phyloP scores from a whole-genome alignment of 2,329 filamentous ascomycete genomes.

The Uncinocarpus reesii region DNA sequence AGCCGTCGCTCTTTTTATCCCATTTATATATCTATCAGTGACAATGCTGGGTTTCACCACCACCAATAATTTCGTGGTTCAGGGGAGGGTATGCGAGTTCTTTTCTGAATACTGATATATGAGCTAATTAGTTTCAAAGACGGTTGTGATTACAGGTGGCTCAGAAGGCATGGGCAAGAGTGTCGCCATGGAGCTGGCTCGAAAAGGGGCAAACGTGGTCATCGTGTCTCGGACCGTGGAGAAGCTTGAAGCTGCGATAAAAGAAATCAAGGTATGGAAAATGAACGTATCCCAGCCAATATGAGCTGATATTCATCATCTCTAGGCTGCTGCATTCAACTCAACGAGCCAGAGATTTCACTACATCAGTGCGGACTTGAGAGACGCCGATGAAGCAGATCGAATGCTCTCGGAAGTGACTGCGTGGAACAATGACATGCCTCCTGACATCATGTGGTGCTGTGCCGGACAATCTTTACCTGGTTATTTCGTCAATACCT shows the following conservation, averaged over 20 bases:
- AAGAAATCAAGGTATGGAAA: slow-evolving; percentile 51
- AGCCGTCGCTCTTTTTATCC: slow-evolving; percentile 16
- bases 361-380: slow-evolving; percentile 74
- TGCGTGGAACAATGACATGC: slow-evolving; percentile 61
- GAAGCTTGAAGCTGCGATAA: slow-evolving; percentile 63
- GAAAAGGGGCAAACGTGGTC: slow-evolving; percentile 76
- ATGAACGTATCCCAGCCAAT: no score
- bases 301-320: no score
- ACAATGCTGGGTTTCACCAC: slow-evolving; percentile 33
- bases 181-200: slow-evolving; percentile 61
- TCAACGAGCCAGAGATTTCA: slow-evolving; percentile 65
- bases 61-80: slow-evolving; percentile 71
- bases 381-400: slow-evolving; percentile 56
- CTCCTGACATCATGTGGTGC: slow-evolving; percentile 85
- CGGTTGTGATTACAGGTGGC: slow-evolving; percentile 76
- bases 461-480: slow-evolving; percentile 67
- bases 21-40: slow-evolving; percentile 27
- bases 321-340: slow-evolving; percentile 54
- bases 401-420: slow-evolving; percentile 61
- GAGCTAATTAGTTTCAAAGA: slow-evolving; percentile 45
- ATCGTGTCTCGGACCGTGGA: slow-evolving; percentile 67
- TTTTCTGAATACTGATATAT: slow-evolving; percentile 10
- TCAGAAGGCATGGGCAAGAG: slow-evolving; percentile 86
- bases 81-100: slow-evolving; percentile 57
- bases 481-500: slow-evolving; percentile 65